Evolutionary conservation across 768 basidiomycete genomes (phyloP), one percentile per base, ranked within the genome.

Genomic region (Holtermannia corniformis): DNA sequence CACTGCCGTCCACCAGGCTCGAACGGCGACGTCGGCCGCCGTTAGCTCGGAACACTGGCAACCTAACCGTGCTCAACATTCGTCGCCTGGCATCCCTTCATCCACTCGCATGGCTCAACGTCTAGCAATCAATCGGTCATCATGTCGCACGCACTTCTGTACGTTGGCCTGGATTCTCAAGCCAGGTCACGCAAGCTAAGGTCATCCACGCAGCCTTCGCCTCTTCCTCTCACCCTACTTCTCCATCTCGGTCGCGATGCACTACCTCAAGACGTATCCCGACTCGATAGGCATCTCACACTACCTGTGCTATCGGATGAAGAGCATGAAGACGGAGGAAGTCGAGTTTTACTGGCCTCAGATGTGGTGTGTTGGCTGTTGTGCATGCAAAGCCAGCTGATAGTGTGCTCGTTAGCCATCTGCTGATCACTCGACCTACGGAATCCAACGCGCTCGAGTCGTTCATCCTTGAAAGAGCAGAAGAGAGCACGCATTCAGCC

Each of bases 141-240:
- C 26, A 72, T 72, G 70, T 72, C 70, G 23, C 70, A 72, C 63
- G 70, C 70, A 28, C 46, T 72, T 41, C 68, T 72, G 70, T 70
- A 41, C 49, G 70, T 55, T 26, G 11, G 14, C 37, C 28, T 21
- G 12, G 16, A 19, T 14, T 32, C 41, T 21, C 25, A 41, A 20
- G 20, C n/a, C 21, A 12, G 22, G 13, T 47, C 44, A 1, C 21
- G 5, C 22, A 40, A 41, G 42, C 51, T 10, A 26, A 10, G 10
- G 24, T 19, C 11, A 10, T 21, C 19, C 44, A 4, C 11, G 7
- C 56, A 83, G 92, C 49, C 80, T 96, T 50, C 84, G 91, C 25
- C 82, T 96, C 46, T 93, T 95, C 71, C 83, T 92, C 52, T 89
- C 87, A 19, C 85, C 87, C 28, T 96, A 87, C 77, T 96, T 95